Evolutionary conservation across 495 filamentous ascomycete genomes (phyloP).

Genomic region (Chlorociboria aeruginascens): DNA sequence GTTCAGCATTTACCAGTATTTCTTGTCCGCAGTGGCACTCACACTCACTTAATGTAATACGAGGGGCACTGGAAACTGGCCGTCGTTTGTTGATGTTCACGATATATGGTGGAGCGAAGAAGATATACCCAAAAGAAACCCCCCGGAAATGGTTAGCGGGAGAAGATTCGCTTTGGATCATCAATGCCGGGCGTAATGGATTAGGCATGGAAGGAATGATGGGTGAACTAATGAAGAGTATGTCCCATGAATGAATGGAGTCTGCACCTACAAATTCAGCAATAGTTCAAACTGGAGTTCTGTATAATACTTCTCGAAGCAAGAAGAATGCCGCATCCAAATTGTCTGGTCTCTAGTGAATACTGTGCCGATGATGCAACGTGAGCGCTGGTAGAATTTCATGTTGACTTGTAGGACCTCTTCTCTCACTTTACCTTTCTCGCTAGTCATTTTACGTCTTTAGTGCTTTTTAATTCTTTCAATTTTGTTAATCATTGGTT

Average conservation of each 20-base stretch:
- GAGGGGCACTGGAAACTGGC: neutral
- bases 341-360: no score
- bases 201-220: neutral
- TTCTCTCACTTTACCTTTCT: no score
- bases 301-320: neutral
- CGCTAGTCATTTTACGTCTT: no score
- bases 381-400: no score
- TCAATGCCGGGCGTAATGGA: slow-evolving; percentile 3
- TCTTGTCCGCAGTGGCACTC: neutral
- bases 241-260: neutral
- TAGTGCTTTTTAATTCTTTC: no score
- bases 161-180: neutral
- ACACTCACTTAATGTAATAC: slow-evolving; percentile 20
- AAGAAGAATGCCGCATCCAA: neutral
- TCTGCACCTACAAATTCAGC: neutral
- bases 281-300: neutral
- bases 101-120: slow-evolving; percentile 9
- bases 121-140: slow-evolving; percentile 20
- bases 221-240: slow-evolving; percentile 6
- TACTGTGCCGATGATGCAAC: no score
- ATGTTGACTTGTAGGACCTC: no score
- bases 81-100: slow-evolving; percentile 16
- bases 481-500: no score
- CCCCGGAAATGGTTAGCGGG: no score
- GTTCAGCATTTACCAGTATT: slow-evolving; percentile 9